Percentiles rank a stretch among this genome's conserved stretches.
phyloP scores from a whole-genome alignment of 441 rosid species.

The Melastoma candidum region DNA sequence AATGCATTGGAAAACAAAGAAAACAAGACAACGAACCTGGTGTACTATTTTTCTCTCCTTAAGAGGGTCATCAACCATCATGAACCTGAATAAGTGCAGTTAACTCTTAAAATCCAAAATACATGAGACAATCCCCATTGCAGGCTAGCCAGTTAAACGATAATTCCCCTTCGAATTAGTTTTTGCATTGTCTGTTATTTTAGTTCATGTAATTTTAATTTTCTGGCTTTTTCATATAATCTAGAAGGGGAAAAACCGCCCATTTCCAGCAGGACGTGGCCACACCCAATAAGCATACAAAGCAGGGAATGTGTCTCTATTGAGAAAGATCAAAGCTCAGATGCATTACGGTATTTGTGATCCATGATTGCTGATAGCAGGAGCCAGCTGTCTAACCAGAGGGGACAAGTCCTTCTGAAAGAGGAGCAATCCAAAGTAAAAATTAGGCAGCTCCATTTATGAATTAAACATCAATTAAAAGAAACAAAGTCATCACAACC shows the following conservation, averaged over 20 bases:
- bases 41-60: slow-evolving; percentile 45
- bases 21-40: slow-evolving; percentile 32
- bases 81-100: slow-evolving; percentile 39
- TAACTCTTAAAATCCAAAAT: background rate
- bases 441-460: background rate
- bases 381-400: slow-evolving; percentile 64
- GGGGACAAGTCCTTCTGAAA: slow-evolving; percentile 79
- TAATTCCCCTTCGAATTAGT: too few relatives aligned
- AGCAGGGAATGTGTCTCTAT: background rate
- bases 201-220: too few relatives aligned
- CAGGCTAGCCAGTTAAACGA: background rate
- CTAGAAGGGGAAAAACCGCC: too few relatives aligned
- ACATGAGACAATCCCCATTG: background rate
- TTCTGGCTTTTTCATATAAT: too few relatives aligned
- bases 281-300: too few relatives aligned
- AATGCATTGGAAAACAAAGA: background rate
- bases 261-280: too few relatives aligned
- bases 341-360: slow-evolving; percentile 75
- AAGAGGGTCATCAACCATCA: slow-evolving; percentile 90
- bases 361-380: slow-evolving; percentile 39
- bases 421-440: background rate
- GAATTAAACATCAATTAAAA: slow-evolving; percentile 5
- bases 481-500: slow-evolving; percentile 28
- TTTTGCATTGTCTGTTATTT: too few relatives aligned
- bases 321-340: background rate